These are phyloP conservation scores for Myriangium duriaei DNA, from an alignment of 2,329 filamentous ascomycete species.

Conservation along the genomic window DNA sequence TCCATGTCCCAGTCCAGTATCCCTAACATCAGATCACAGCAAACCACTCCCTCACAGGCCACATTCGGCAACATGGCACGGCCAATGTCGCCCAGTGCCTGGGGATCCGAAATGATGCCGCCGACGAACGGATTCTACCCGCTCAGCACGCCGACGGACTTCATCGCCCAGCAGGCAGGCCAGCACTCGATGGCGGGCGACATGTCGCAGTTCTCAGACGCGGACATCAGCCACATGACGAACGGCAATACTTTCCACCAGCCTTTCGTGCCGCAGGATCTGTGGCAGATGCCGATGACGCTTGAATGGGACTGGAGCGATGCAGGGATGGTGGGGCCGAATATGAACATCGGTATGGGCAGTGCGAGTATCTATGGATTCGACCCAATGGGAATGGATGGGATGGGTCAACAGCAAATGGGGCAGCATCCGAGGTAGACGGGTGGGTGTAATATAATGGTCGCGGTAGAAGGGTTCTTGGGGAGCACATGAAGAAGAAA, in stretches of 20 bases:
- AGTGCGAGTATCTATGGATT: slow-evolving; percentile 8
- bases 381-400: slow-evolving; percentile 6
- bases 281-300: slow-evolving; percentile 94
- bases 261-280: slow-evolving; percentile 79
- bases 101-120: slow-evolving; percentile 1
- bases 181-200: not conserved
- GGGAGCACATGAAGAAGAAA: too few species aligned
- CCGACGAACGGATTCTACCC: slow-evolving; percentile 7
- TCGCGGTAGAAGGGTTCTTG: too few species aligned
- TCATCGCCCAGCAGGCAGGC: not conserved
- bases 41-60: not conserved
- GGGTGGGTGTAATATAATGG: too few species aligned
- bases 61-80: not conserved
- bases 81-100: slow-evolving; percentile 6
- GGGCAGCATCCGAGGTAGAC: too few species aligned
- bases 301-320: slow-evolving; percentile 77
- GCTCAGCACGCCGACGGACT: slow-evolving; percentile 1
- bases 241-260: slow-evolving; percentile 52
- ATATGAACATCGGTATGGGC: slow-evolving; percentile 10
- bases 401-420: slow-evolving; percentile 3
- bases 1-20: slow-evolving; percentile 12
- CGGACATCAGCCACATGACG: slow-evolving; percentile 9
- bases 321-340: slow-evolving; percentile 20
- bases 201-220: slow-evolving; percentile 5
- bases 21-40: slow-evolving; percentile 6